A percentile compares a stretch with the other conserved stretches of the same genome.
Evolutionary conservation across 305 asterid genomes (phyloP).

Genomic region (Solanum aculeatissimum): DNA sequence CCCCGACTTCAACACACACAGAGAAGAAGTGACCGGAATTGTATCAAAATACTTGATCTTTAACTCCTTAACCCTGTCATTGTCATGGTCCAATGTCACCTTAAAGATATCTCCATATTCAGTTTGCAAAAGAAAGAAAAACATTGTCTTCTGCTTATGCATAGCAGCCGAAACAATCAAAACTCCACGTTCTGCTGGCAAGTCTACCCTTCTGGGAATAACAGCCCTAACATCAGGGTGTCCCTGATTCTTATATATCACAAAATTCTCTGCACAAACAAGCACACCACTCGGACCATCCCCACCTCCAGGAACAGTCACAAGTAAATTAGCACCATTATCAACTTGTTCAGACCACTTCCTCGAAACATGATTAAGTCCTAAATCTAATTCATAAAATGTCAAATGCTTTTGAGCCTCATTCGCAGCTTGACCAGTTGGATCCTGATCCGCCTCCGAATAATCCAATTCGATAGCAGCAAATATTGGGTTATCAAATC

Average conservation of each 20-base stretch:
- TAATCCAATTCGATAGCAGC: slow-evolving; percentile 98
- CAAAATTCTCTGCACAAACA: slow-evolving; percentile 95
- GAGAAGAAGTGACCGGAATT: slow-evolving; percentile 77
- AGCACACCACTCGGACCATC: slow-evolving; percentile 99
- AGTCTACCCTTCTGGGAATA: slow-evolving; percentile 88
- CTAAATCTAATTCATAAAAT: slow-evolving; percentile 87
- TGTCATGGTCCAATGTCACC: slow-evolving; percentile 79
- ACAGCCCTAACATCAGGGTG: slow-evolving; percentile 92
- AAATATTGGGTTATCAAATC: slow-evolving; percentile 90
- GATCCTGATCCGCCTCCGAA: slow-evolving; percentile 94
- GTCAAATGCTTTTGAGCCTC: slow-evolving; percentile 93
- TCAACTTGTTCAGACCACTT: slow-evolving; percentile 97
- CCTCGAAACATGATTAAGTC: slow-evolving; percentile 94
- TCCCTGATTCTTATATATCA: slow-evolving; percentile 92
- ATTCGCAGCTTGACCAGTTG: slow-evolving; percentile 85
- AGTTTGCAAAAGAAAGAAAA: slow-evolving; percentile 95
- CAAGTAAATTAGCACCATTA: slow-evolving; percentile 93
- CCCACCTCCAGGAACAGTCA: slow-evolving; percentile 98
- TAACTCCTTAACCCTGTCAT: slow-evolving; percentile 80
- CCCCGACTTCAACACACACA: slow-evolving; percentile 94
- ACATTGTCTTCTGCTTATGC: slow-evolving; percentile 94
- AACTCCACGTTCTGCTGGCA: slow-evolving; percentile 97
- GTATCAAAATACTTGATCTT: slow-evolving; percentile 92
- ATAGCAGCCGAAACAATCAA: slow-evolving; percentile 88
- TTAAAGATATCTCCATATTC: slow-evolving; percentile 93